Evolutionary conservation across 2,329 filamentous ascomycete genomes (phyloP).

Genomic region (Fusarium sp.): DNA sequence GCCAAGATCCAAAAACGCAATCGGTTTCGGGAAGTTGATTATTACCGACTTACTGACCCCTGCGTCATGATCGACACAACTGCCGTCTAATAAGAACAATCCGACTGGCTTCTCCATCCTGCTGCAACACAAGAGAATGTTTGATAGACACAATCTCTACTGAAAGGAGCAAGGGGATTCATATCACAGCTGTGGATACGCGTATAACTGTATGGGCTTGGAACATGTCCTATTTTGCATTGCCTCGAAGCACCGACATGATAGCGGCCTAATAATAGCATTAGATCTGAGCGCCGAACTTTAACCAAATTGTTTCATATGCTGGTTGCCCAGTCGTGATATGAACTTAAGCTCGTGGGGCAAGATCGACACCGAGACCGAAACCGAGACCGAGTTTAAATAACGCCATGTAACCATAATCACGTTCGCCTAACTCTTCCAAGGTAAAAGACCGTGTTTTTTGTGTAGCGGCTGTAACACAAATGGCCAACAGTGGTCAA

Average conservation of each 20-base stretch:
- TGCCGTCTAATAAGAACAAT: neutral
- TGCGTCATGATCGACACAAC: neutral
- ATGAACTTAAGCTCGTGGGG: neutral
- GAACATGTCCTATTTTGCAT: neutral
- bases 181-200: neutral
- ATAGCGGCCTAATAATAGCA: fast-evolving
- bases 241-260: neutral
- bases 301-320: neutral
- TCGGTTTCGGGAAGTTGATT: neutral
- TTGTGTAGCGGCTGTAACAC: neutral
- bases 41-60: fast-evolving
- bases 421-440: too few species aligned
- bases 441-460: too few species aligned
- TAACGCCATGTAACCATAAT: neutral
- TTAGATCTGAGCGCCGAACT: too few species aligned
- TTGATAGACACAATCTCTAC: neutral
- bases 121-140: neutral
- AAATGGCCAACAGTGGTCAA: neutral
- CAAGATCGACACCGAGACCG: neutral
- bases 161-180: neutral
- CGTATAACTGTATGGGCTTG: fast-evolving
- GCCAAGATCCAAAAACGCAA: neutral
- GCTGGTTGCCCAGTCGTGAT: neutral
- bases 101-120: neutral
- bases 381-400: neutral